A percentile compares a stretch with the other conserved stretches of the same genome.
These are phyloP conservation scores for Striga asiatica DNA, from an alignment of 257 asterid species.

Conservation along the genomic window DNA sequence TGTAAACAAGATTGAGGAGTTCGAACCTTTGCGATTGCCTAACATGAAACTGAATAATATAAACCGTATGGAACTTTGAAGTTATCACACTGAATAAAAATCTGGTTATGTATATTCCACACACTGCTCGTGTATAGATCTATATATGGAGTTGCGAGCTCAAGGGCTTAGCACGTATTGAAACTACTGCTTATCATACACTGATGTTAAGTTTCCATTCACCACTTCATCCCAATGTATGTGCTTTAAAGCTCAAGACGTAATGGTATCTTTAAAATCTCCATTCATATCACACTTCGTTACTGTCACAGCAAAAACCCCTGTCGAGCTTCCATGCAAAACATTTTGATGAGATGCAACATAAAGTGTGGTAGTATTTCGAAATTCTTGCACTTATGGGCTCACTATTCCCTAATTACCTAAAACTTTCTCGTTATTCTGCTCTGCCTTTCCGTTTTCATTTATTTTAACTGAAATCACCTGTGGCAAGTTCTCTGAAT, in stretches of 20 bases:
- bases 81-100: not conserved
- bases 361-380: not conserved
- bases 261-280: not conserved
- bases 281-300: not conserved
- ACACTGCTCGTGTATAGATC: no score
- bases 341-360: not conserved
- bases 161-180: not conserved
- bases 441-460: not conserved
- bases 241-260: not conserved
- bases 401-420: not conserved
- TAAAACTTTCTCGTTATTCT: no score
- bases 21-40: not conserved
- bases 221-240: not conserved
- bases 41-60: not conserved
- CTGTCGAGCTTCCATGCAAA: no score
- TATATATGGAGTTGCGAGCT: no score
- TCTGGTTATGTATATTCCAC: not conserved
- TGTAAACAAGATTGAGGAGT: no score
- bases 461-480: no score
- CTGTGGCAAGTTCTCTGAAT: not conserved
- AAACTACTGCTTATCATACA: not conserved
- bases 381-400: not conserved
- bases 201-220: not conserved
- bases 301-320: not conserved
- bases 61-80: constrained; percentile 3